Conservation (phyloP, 352 stramenopile species). For the Pythium aristosporum region DNA sequence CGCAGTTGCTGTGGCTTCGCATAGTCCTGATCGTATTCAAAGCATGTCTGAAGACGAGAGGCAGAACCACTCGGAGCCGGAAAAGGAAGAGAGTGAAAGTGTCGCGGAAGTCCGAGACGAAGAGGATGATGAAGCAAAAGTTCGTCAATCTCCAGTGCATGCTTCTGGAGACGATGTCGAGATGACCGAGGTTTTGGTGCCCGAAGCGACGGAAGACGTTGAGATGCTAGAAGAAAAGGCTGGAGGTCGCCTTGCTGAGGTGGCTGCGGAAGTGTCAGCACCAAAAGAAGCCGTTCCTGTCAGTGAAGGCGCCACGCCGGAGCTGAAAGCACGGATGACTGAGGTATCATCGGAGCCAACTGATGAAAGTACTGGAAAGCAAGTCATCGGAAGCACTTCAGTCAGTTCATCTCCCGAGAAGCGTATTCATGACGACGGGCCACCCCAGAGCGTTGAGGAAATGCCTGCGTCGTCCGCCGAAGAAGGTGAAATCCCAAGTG, state of each 20-base stretch:
- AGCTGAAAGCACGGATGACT: not conserved
- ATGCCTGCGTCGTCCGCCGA: conserved; percentile 6
- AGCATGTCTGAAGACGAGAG: conserved; percentile 1
- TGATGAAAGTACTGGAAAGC: not conserved
- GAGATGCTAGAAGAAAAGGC: not conserved
- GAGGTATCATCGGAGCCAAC: not conserved
- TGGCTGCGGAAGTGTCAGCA: not conserved
- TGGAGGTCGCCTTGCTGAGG: not conserved
- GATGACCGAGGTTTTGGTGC: not conserved
- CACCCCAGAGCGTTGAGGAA: not conserved
- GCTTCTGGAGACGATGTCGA: not conserved
- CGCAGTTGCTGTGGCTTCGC: not conserved
- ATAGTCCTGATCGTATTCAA: not conserved
- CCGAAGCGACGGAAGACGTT: not conserved
- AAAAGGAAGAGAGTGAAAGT: conserved; percentile 7
- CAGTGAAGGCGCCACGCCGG: not conserved
- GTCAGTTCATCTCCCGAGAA: not conserved
- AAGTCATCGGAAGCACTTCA: not conserved
- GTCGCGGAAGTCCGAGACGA: not conserved
- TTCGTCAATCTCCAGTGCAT: not conserved
- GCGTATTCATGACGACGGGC: not conserved
- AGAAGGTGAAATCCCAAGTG: conserved; percentile 26
- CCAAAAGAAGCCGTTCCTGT: not conserved
- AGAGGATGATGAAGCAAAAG: not conserved
- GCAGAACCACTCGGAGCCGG: conserved; percentile 3